phyloP scores from a whole-genome alignment of 768 basidiomycete species.

The Boletus vinaceobasis region DNA sequence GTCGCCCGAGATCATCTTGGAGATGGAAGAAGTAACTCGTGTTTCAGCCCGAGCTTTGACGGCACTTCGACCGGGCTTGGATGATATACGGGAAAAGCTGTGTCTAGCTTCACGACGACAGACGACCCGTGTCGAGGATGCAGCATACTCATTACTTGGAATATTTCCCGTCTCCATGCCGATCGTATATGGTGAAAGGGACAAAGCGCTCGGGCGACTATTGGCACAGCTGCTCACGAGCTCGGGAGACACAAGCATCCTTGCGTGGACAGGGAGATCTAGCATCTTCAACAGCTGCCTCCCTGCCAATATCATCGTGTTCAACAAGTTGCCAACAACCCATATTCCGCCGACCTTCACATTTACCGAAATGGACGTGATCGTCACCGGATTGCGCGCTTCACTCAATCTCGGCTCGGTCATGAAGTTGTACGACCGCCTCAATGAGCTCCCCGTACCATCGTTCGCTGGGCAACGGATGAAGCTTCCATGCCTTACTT shows the following conservation, averaged over 20 bases:
- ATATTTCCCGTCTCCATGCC: conserved; percentile 7
- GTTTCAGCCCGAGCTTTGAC: not conserved
- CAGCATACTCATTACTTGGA: conserved; percentile 12
- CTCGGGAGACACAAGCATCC: no score
- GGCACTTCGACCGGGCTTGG: conserved; percentile 1
- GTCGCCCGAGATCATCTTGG: not conserved
- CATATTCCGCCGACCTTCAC: no score
- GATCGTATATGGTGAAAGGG: conserved; percentile 6
- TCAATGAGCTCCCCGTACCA: not conserved
- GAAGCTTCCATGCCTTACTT: not conserved
- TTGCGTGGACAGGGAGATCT: no score
- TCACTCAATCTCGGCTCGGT: not conserved
- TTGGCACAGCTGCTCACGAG: no score
- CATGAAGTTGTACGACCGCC: not conserved
- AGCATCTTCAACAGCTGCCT: no score
- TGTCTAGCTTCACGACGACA: conserved; percentile 4
- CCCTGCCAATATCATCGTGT: no score
- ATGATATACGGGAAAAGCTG: conserved; percentile 4
- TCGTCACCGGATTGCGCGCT: not conserved
- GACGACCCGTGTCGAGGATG: conserved; percentile 8
- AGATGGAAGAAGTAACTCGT: conserved; percentile 8
- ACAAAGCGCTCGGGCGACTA: no score
- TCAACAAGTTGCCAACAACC: no score
- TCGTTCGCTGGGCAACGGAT: not conserved
- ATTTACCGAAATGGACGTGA: no score